These are phyloP conservation scores for Russula foetens DNA, from an alignment of 768 basidiomycete genomes.

Conservation along the genomic window DNA sequence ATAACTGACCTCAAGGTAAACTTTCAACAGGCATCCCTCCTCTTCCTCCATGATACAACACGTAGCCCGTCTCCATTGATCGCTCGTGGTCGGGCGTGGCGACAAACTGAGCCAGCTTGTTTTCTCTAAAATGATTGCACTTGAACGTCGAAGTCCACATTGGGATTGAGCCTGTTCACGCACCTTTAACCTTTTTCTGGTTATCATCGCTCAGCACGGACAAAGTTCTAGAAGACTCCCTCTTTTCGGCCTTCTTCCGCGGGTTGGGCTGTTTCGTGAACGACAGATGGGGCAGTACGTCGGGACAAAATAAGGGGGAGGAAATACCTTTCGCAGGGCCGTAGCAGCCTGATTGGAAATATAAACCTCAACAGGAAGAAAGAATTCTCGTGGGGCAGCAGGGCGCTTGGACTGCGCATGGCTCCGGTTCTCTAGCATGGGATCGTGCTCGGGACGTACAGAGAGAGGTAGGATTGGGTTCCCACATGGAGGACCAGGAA, in stretches of 20 bases:
- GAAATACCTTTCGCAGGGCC: conserved; percentile 17
- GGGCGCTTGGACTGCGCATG: conserved; percentile 5
- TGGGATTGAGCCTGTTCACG: background rate
- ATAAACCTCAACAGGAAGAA: conserved; percentile 19
- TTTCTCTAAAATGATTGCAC: conserved; percentile 49
- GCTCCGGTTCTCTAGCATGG: conserved; percentile 13
- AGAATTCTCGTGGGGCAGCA: conserved; percentile 12
- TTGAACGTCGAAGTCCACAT: background rate
- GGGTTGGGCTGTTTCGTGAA: conserved; percentile 31
- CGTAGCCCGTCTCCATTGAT: conserved; percentile 65
- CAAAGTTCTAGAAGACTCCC: conserved; percentile 30
- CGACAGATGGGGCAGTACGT: background rate
- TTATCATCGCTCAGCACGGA: conserved; percentile 35
- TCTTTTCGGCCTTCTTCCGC: conserved; percentile 51
- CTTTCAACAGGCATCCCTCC: conserved; percentile 56
- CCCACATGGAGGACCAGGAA: background rate
- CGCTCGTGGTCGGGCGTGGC: conserved; percentile 40
- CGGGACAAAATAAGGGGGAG: background rate
- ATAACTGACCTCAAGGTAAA: conserved; percentile 67
- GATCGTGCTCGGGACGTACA: conserved; percentile 10
- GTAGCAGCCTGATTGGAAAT: conserved; percentile 19
- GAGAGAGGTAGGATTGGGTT: conserved; percentile 3
- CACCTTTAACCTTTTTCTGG: conserved; percentile 55
- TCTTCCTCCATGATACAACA: conserved; percentile 66
- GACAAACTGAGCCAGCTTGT: conserved; percentile 61